Conservation (phyloP, 2,329 filamentous ascomycete genomes). For the Thermoascus crustaceus region DNA sequence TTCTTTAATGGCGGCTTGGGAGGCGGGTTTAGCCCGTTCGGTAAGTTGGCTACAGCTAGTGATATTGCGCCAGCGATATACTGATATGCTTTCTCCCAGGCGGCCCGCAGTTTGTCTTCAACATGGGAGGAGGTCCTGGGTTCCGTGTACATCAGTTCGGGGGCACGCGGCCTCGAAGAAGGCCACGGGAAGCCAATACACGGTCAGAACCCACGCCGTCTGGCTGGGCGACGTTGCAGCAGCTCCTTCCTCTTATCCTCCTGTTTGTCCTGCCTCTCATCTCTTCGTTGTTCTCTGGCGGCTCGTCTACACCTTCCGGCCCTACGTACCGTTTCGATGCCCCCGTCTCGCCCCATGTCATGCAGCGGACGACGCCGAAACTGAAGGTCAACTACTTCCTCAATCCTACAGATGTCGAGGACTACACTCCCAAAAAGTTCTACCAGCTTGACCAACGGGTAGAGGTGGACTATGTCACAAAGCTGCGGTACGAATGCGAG, state of each 20-base stretch:
- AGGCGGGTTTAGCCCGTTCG: conserved; percentile 58
- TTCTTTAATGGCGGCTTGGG: conserved; percentile 76
- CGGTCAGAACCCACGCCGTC: conserved; percentile 45
- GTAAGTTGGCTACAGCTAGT: conserved; percentile 37
- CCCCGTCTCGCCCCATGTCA: conserved; percentile 62
- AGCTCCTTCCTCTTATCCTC: conserved; percentile 78
- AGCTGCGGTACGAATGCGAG: conserved; percentile 64
- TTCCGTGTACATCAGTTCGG: conserved; percentile 95
- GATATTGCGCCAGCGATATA: conserved; percentile 7
- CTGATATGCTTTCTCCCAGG: conserved; percentile 27
- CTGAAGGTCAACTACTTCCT: conserved; percentile 77
- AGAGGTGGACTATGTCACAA: conserved; percentile 63
- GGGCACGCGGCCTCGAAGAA: conserved; percentile 64
- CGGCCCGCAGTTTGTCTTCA: conserved; percentile 88
- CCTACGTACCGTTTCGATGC: conserved; percentile 71
- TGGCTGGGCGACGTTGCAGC: conserved; percentile 52
- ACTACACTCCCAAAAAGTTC: conserved; percentile 62
- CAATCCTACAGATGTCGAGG: conserved; percentile 66
- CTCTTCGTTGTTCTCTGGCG: conserved; percentile 62
- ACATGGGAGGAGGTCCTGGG: conserved; percentile 82
- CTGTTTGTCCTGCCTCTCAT: conserved; percentile 81
- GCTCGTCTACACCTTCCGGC: conserved; percentile 46
- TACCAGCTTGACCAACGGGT: conserved; percentile 67
- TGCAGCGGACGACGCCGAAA: conserved; percentile 61
- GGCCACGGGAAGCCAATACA: conserved; percentile 59